A percentile compares a stretch with the other conserved stretches of the same genome.
phyloP scores from a whole-genome alignment of 2,329 filamentous ascomycete genomes.

The Catunica adiposa region DNA sequence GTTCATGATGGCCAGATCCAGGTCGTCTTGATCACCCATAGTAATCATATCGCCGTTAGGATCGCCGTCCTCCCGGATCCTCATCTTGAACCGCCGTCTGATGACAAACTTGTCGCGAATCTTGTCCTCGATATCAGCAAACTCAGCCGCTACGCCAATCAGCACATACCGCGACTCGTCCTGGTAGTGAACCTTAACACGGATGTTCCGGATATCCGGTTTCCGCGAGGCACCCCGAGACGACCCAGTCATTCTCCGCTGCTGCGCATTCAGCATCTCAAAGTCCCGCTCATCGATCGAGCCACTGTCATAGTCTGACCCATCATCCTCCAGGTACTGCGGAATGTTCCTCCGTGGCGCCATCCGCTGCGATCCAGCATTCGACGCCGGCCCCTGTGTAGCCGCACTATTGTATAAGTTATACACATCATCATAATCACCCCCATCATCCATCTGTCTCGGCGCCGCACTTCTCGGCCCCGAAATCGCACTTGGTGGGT shows the following conservation, averaged over 20 bases:
- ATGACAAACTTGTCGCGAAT: slow-evolving; percentile 80
- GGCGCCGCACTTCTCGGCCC: slow-evolving; percentile 14
- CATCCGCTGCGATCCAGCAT: slow-evolving; percentile 25
- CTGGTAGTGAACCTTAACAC: slow-evolving; percentile 76
- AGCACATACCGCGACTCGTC: slow-evolving; percentile 90
- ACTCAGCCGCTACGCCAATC: slow-evolving; percentile 56
- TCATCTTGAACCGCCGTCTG: slow-evolving; percentile 66
- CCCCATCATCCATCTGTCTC: slow-evolving; percentile 14
- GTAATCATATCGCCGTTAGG: slow-evolving; percentile 83
- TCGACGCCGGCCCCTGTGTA: slow-evolving; percentile 29
- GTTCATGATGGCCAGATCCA: slow-evolving; percentile 68
- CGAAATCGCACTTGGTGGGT: slow-evolving; percentile 10
- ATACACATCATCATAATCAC: slow-evolving; percentile 22
- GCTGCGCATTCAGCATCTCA: slow-evolving; percentile 50
- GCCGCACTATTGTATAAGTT: slow-evolving; percentile 13
- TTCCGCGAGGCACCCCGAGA: slow-evolving; percentile 40
- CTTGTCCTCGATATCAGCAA: slow-evolving; percentile 58
- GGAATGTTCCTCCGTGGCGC: slow-evolving; percentile 27
- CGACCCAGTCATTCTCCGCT: slow-evolving; percentile 27
- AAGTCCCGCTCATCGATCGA: slow-evolving; percentile 64
- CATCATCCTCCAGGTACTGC: slow-evolving; percentile 57
- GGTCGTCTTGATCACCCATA: slow-evolving; percentile 88
- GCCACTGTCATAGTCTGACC: slow-evolving; percentile 53
- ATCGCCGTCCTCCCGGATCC: slow-evolving; percentile 65
- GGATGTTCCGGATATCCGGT: slow-evolving; percentile 58